Evolutionary conservation across 495 filamentous ascomycete genomes (phyloP).

Genomic region (Penicillium coprophilum): DNA sequence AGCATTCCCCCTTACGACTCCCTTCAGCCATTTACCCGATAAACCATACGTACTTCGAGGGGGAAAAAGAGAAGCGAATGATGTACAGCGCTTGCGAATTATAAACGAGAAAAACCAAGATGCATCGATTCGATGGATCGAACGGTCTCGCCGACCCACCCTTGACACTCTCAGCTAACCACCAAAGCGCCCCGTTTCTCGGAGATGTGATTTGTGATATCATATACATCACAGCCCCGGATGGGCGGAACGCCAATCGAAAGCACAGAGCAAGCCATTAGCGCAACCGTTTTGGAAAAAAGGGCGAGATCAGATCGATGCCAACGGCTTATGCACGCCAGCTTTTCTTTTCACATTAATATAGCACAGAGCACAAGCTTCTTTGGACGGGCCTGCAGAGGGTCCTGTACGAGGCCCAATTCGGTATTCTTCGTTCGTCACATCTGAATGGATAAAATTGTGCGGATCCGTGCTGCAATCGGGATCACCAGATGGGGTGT

Average conservation of each 20-base stretch:
- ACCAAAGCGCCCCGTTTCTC: background rate
- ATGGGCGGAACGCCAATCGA: background rate
- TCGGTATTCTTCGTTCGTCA: background rate
- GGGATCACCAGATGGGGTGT: background rate
- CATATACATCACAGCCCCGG: background rate
- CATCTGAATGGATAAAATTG: background rate
- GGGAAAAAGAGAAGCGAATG: background rate
- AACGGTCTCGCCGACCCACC: background rate
- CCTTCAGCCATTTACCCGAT: background rate
- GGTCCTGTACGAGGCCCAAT: background rate
- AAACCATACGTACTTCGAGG: background rate
- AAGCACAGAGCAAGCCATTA: background rate
- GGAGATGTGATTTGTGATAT: background rate
- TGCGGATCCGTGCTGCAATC: background rate
- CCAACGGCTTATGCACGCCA: constrained; percentile 13
- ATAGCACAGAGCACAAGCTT: no score
- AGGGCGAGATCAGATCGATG: constrained; percentile 4
- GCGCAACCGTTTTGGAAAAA: background rate
- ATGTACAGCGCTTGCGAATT: background rate
- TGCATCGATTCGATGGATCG: background rate
- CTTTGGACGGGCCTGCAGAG: background rate
- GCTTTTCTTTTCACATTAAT: background rate
- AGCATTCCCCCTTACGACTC: background rate
- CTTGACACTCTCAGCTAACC: background rate
- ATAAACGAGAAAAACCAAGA: background rate